Evolutionary conservation across 257 asterid species (phyloP), one percentile per base, ranked within the genome.

Genomic region (Gentiana straminea): DNA sequence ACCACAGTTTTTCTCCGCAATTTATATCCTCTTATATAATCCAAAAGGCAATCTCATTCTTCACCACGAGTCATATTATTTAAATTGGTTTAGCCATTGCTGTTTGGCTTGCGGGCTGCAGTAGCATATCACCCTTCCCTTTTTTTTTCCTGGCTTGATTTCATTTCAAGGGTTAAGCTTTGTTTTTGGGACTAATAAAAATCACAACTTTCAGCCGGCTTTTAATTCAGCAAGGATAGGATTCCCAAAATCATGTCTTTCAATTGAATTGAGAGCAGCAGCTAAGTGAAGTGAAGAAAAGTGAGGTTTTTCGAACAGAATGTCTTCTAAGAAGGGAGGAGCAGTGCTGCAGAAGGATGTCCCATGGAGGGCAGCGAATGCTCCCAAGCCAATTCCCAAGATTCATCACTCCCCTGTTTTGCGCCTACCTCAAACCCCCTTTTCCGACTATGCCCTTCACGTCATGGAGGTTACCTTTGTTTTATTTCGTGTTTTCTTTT

Each of bases 341-440:
- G 78, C 87, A 13, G 75, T 64, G 49, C 68, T 92, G 43, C 84
- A 63, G 44, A 60, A 65, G 46, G 94, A 89, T 73, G 95, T 72
- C 54, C 97, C 97, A 3, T 89, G 95, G 97, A 78, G 97, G 67
- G 94, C 87, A 43, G 36, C 58, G 12, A 61, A 82, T 12, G 75
- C 91, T 33, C 73, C 71, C 56, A 86, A 69, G 64, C 95, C 95
- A 44, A 69, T 84, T 66, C 97, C 97, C 13, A 86, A 80, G 71
- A 88, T 92, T 61, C 91, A 92, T 48, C 83, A 81, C 67, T 83
- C 97, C 39, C 97, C 98, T 47, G 46, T 91, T 51, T 87, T 91
- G 71, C 84, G 86, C 13, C 55, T 88, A 46, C 73, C 95, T 49
- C 84, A 79, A 59, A 83, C 62, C 61, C 82, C 94, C n/a, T 67